These are phyloP conservation scores for Pichia sp. DNA, from an alignment of 1,139 yeast genomes.

Conservation along the genomic window DNA sequence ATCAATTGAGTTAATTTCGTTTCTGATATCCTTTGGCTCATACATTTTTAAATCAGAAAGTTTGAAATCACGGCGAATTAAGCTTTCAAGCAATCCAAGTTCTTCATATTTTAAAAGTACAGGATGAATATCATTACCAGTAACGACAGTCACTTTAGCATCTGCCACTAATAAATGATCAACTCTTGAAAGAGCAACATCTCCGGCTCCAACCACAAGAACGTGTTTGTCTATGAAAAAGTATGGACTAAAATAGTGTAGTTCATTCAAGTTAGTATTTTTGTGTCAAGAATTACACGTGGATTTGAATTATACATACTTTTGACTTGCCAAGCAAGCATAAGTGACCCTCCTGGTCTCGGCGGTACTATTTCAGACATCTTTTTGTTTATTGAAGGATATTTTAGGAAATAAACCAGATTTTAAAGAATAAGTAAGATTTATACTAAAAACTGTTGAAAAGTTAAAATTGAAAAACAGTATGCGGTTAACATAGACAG, in stretches of 20 bases:
- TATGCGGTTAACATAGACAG: too few species aligned
- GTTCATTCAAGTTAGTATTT: neutral
- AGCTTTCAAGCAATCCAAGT: slow-evolving; percentile 39
- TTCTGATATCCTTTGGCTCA: slow-evolving; percentile 29
- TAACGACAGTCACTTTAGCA: slow-evolving; percentile 61
- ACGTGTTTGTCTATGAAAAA: slow-evolving; percentile 43
- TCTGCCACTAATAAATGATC: slow-evolving; percentile 61
- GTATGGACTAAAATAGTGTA: neutral
- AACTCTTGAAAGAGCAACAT: slow-evolving; percentile 70
- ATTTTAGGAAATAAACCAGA: neutral
- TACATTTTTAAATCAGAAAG: slow-evolving; percentile 46
- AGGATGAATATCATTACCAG: slow-evolving; percentile 41
- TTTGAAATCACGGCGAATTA: slow-evolving; percentile 38
- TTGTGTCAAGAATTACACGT: neutral
- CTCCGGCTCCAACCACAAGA: slow-evolving; percentile 75
- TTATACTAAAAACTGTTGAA: too few species aligned
- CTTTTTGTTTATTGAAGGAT: neutral
- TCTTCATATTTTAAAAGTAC: slow-evolving; percentile 35
- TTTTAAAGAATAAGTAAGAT: neutral
- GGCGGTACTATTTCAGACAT: slow-evolving; percentile 21
- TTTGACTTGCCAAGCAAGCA: slow-evolving; percentile 69
- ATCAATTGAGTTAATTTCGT: neutral
- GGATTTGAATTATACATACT: slow-evolving; percentile 23
- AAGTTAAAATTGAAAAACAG: too few species aligned
- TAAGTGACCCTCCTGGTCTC: slow-evolving; percentile 45